Evolutionary conservation across 768 basidiomycete genomes (phyloP).

Genomic region (Tremella yokohamensis): DNA sequence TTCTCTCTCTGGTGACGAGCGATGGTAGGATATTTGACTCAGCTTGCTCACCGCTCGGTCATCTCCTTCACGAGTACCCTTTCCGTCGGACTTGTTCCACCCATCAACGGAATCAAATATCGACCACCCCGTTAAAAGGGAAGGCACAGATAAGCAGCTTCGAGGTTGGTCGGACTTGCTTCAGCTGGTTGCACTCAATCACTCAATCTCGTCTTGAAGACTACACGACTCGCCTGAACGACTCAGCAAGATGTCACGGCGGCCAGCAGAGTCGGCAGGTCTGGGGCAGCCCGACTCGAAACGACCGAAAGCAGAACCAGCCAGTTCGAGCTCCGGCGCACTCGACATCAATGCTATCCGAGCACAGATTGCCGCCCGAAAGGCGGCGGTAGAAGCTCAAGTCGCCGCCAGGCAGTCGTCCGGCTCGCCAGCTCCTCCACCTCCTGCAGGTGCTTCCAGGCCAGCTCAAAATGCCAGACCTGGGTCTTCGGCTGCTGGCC

Average conservation of each 20-base stretch:
- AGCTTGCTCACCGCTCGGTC: too few species aligned
- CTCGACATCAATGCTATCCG: constrained; percentile 48
- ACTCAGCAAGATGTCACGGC: constrained; percentile 28
- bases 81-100: too few species aligned
- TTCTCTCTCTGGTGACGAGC: too few species aligned
- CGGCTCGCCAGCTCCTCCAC: constrained; percentile 53
- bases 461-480: background rate
- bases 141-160: too few species aligned
- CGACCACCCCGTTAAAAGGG: too few species aligned
- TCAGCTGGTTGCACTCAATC: too few species aligned
- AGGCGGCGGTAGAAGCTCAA: constrained; percentile 37
- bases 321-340: background rate
- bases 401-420: constrained; percentile 37
- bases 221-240: background rate
- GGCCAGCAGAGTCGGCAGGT: constrained; percentile 34
- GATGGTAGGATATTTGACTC: too few species aligned
- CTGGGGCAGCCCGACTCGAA: constrained; percentile 37
- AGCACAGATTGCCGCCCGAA: constrained; percentile 47
- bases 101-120: too few species aligned
- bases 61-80: too few species aligned
- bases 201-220: too few species aligned
- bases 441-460: constrained; percentile 18
- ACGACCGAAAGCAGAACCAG: constrained; percentile 15
- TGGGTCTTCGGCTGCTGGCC: background rate
- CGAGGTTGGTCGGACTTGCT: too few species aligned